A percentile compares a stretch with the other conserved stretches of the same genome.
Evolutionary conservation across 1,139 yeast species (phyloP).

Genomic region (Blastobotrys proliferans): DNA sequence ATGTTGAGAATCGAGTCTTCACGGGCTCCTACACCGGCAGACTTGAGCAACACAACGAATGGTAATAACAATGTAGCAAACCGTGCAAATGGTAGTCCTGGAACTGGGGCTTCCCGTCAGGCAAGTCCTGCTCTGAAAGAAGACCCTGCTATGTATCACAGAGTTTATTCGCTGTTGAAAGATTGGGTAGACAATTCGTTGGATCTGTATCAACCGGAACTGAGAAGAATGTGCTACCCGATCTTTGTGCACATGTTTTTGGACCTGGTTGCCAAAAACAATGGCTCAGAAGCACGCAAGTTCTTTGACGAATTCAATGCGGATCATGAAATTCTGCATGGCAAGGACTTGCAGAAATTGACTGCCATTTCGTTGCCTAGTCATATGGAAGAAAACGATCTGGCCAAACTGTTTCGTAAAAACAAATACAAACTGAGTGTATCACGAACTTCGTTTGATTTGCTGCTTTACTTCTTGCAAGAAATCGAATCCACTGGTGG

Average conservation of each 20-base stretch:
- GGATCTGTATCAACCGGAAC: constrained; percentile 88
- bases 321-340: constrained; percentile 75
- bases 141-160: constrained; percentile 59
- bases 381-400: constrained; percentile 76
- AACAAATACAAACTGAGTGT: constrained; percentile 73
- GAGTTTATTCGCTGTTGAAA: constrained; percentile 75
- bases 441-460: constrained; percentile 79
- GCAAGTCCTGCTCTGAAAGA: constrained; percentile 5
- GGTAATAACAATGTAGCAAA: constrained; percentile 17
- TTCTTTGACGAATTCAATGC: constrained; percentile 71
- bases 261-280: constrained; percentile 65
- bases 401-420: constrained; percentile 69
- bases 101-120: not conserved
- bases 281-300: constrained; percentile 56
- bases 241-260: constrained; percentile 84
- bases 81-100: constrained; percentile 7
- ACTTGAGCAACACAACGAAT: constrained; percentile 13
- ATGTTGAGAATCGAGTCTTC: constrained; percentile 87
- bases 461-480: constrained; percentile 78
- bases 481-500: constrained; percentile 95
- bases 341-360: constrained; percentile 66
- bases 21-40: constrained; percentile 57
- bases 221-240: constrained; percentile 80
- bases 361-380: constrained; percentile 74
- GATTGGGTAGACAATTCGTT: constrained; percentile 90